A percentile compares a stretch with the other conserved stretches of the same genome.
Conservation (phyloP, 352 stramenopile species). For the Paralagenidium karlingii region DNA sequence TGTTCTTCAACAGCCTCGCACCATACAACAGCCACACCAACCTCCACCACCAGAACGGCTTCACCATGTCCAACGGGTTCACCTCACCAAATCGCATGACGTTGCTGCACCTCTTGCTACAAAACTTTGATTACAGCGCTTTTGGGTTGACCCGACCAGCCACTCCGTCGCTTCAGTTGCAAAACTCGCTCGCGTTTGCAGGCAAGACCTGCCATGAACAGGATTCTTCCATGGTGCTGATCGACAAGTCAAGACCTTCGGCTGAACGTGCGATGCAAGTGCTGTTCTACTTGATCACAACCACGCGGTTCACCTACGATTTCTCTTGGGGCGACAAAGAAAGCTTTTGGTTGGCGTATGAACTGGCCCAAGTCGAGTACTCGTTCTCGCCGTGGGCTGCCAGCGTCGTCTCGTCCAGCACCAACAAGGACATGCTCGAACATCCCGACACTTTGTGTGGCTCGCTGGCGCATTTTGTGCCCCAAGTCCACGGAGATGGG, state of each 20-base stretch:
- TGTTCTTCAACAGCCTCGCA: conserved; percentile 3
- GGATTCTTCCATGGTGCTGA: conserved; percentile 43
- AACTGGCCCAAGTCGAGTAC: conserved; percentile 28
- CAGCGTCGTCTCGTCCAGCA: conserved; percentile 16
- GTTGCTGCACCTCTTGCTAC: conserved; percentile 21
- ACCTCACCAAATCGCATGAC: too few species aligned
- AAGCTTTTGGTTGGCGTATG: conserved; percentile 33
- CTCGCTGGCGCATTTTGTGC: conserved; percentile 28
- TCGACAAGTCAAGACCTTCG: conserved; percentile 25
- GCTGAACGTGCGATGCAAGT: conserved; percentile 22
- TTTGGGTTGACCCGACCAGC: conserved; percentile 13
- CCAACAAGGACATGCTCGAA: conserved; percentile 13
- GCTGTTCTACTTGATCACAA: conserved; percentile 26
- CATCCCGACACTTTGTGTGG: conserved; percentile 21
- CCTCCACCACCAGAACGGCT: conserved; percentile 14
- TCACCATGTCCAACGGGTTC: too few species aligned
- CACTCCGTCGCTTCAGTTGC: conserved; percentile 22
- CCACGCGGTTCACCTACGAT: conserved; percentile 14
- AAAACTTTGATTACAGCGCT: conserved; percentile 28
- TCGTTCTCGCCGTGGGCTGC: conserved; percentile 35
- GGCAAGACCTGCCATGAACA: conserved; percentile 28
- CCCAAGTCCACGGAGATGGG: conserved; percentile 12
- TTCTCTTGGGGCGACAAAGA: conserved; percentile 49
- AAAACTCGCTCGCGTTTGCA: conserved; percentile 20
- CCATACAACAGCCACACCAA: conserved; percentile 8